A percentile compares a stretch with the other conserved stretches of the same genome.
These are phyloP conservation scores for Coprinopsis marcescibilis DNA, from an alignment of 768 basidiomycete genomes.

Conservation along the genomic window DNA sequence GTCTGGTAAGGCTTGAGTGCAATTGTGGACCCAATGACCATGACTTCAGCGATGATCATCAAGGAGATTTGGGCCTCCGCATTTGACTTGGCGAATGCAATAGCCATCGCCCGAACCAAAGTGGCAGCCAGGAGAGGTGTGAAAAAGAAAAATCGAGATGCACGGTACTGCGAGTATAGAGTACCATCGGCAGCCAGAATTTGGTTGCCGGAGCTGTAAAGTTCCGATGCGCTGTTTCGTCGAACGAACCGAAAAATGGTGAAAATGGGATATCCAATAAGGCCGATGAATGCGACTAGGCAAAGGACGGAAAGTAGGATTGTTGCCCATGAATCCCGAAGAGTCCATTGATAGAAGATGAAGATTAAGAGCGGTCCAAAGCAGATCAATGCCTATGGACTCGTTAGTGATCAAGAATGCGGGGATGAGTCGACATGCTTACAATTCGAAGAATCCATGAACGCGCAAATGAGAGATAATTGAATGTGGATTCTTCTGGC, in stretches of 20 bases:
- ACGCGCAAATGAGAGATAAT: slow-evolving; percentile 42
- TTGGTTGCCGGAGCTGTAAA: slow-evolving; percentile 25
- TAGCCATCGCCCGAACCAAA: slow-evolving; percentile 67
- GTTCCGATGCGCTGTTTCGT: slow-evolving; percentile 19
- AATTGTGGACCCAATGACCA: slow-evolving; percentile 48
- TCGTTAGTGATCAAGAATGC: slow-evolving; percentile 7
- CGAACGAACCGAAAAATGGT: slow-evolving; percentile 42
- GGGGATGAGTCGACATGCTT: slow-evolving; percentile 22
- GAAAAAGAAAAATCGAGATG: slow-evolving; percentile 64
- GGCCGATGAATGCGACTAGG: slow-evolving; percentile 45
- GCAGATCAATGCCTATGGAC: slow-evolving; percentile 51
- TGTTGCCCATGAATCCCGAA: slow-evolving; percentile 84
- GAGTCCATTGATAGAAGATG: slow-evolving; percentile 85
- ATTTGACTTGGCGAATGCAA: slow-evolving; percentile 54
- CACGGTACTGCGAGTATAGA: slow-evolving; percentile 62
- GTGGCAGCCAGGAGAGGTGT: slow-evolving; percentile 48
- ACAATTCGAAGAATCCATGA: slow-evolving; percentile 69
- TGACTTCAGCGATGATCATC: slow-evolving; percentile 59
- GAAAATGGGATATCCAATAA: slow-evolving; percentile 46
- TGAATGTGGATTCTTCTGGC: slow-evolving; percentile 12
- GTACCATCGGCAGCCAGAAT: slow-evolving; percentile 45
- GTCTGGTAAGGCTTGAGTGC: slow-evolving; percentile 60
- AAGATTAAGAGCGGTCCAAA: slow-evolving; percentile 72
- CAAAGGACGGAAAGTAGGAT: slow-evolving; percentile 71
- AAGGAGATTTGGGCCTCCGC: slow-evolving; percentile 67